phyloP scores from a whole-genome alignment of 164 flowering plant genomes.

The Magnolia changhungtana region DNA sequence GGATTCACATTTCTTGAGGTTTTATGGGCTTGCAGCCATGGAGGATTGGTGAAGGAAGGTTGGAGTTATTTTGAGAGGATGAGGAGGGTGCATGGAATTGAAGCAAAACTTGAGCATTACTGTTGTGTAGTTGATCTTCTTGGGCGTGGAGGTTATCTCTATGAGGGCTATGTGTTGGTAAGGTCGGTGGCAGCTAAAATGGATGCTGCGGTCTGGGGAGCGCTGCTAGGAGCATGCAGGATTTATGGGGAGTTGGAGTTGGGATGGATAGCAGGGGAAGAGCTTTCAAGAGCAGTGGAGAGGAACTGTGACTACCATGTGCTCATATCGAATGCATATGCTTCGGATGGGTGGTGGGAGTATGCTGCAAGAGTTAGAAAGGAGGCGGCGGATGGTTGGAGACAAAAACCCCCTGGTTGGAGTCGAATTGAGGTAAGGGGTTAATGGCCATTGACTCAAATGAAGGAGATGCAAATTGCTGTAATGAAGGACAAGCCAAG shows the following conservation, averaged over 20 bases:
- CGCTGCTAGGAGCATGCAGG: slow-evolving; percentile 13
- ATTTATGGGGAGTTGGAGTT: slow-evolving; percentile 19
- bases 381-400: background rate
- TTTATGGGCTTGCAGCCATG: slow-evolving; percentile 21
- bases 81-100: slow-evolving; percentile 7
- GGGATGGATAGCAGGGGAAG: slow-evolving; percentile 12
- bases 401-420: slow-evolving; percentile 17
- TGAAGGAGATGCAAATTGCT: background rate
- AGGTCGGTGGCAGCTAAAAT: slow-evolving; percentile 5
- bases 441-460: background rate
- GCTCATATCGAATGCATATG: slow-evolving; percentile 15
- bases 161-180: slow-evolving; percentile 20
- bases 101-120: slow-evolving; percentile 9
- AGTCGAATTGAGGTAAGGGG: slow-evolving; percentile 11
- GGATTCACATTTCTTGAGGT: slow-evolving; percentile 19
- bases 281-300: slow-evolving; percentile 9
- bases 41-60: slow-evolving; percentile 20
- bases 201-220: slow-evolving; percentile 16
- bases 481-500: background rate
- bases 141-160: slow-evolving; percentile 13
- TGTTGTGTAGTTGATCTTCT: slow-evolving; percentile 23
- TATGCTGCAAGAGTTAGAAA: slow-evolving; percentile 8
- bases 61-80: slow-evolving; percentile 18
- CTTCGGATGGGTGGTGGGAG: slow-evolving; percentile 15
- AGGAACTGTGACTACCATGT: slow-evolving; percentile 6